Evolutionary conservation across 306 rosid genomes (phyloP).

Genomic region (Ceratonia siliqua): DNA sequence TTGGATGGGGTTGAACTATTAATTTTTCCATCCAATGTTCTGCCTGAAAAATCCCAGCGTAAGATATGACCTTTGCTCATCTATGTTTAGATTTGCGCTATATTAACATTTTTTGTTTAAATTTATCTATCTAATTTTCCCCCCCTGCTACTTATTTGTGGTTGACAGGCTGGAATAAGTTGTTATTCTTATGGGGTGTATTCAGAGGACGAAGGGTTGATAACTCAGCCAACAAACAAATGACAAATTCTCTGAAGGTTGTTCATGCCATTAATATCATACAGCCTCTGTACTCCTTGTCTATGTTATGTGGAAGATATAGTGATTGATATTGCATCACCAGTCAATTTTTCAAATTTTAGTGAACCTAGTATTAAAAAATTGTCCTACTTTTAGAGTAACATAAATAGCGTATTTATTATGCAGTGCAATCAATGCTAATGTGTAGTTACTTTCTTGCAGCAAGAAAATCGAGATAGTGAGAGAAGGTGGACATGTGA

Average conservation of each 20-base stretch:
- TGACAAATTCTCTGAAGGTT: neutral
- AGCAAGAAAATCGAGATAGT: neutral
- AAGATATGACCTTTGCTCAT: neutral
- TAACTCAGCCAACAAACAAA: neutral
- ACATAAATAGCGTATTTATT: neutral
- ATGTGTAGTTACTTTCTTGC: constrained; percentile 13
- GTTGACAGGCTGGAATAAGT: constrained; percentile 2
- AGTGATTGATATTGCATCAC: neutral
- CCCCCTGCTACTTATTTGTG: neutral
- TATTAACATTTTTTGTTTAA: neutral
- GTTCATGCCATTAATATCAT: neutral
- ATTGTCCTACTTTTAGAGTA: neutral
- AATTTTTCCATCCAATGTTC: constrained; percentile 38
- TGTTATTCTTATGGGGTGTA: constrained; percentile 26
- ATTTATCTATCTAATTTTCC: neutral
- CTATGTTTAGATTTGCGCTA: neutral
- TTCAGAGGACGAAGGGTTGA: neutral
- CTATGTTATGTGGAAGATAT: neutral
- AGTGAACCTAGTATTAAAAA: neutral
- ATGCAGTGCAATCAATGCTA: neutral
- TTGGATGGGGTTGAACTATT: constrained; percentile 32
- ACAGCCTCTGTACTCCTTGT: neutral
- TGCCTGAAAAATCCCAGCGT: constrained; percentile 20
- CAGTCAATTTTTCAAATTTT: neutral
- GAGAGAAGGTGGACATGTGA: constrained; percentile 1